Evolutionary conservation across 305 asterid species (phyloP).

Genomic region (Fraxinus sp.): DNA sequence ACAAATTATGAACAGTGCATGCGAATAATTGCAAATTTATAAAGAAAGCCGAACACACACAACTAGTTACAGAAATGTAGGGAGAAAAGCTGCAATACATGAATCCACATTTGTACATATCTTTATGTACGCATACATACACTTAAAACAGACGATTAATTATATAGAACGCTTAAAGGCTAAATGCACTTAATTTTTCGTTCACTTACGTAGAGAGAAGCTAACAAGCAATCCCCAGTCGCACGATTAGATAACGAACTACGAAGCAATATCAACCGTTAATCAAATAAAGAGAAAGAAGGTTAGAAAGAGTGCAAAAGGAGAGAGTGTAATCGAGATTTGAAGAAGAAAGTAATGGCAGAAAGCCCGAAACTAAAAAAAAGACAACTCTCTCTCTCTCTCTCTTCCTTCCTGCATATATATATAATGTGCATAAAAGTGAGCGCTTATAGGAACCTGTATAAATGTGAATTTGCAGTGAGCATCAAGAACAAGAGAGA

Average conservation of each 20-base stretch:
- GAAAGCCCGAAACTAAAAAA: background rate
- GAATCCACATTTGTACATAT: background rate
- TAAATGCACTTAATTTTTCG: background rate
- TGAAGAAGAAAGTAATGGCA: constrained; percentile 11
- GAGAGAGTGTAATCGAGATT: constrained; percentile 24
- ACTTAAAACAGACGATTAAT: constrained; percentile 18
- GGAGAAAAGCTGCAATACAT: constrained; percentile 5
- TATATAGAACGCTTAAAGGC: constrained; percentile 31
- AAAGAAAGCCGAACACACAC: background rate
- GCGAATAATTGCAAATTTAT: constrained; percentile 25
- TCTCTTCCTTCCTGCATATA: background rate
- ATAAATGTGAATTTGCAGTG: background rate
- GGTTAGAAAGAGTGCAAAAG: background rate
- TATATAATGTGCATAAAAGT: background rate
- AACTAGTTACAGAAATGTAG: background rate
- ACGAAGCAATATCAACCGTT: constrained; percentile 36
- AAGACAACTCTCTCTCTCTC: background rate
- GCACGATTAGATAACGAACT: constrained; percentile 27
- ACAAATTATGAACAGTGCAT: constrained; percentile 39
- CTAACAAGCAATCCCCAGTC: constrained; percentile 33
- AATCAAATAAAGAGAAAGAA: constrained; percentile 24
- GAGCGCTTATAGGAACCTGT: background rate
- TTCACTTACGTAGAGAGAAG: constrained; percentile 33
- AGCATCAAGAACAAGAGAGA: background rate
- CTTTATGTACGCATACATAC: background rate